Percentiles rank a stretch among this genome's conserved stretches.
Evolutionary conservation across 1,284 basidiomycete genomes (phyloP).

Genomic region (Leccinum pseudoinsigne): DNA sequence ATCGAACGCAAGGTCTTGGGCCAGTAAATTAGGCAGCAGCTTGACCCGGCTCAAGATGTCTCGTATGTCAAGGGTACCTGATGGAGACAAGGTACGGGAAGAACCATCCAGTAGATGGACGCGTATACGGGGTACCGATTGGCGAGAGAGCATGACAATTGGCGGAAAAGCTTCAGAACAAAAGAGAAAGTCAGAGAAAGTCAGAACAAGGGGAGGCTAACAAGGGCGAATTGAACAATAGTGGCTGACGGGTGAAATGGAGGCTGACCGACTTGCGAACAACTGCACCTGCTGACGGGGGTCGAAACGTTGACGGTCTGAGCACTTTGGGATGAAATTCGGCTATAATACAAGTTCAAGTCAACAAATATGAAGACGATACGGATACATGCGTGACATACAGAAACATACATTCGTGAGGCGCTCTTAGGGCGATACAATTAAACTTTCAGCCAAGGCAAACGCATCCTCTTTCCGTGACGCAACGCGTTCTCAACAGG

Average conservation of each 20-base stretch:
- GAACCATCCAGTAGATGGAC: conserved; percentile 19
- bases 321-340: neutral
- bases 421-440: conserved; percentile 12
- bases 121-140: conserved; percentile 27
- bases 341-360: conserved; percentile 14
- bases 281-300: neutral
- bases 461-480: conserved; percentile 32
- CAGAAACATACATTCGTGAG: conserved; percentile 12
- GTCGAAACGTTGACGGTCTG: neutral
- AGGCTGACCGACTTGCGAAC: conserved; percentile 24
- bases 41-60: conserved; percentile 22
- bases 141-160: conserved; percentile 19
- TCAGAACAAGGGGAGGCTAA: conserved; percentile 10
- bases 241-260: conserved; percentile 26
- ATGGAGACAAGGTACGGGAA: conserved; percentile 20
- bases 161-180: conserved; percentile 5
- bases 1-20: conserved; percentile 15
- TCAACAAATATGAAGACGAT: conserved; percentile 11
- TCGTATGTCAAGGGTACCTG: conserved; percentile 31
- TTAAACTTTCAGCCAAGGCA: conserved; percentile 35
- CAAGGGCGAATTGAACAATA: neutral
- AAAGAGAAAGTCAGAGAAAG: conserved; percentile 2
- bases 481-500: conserved; percentile 26
- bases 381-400: conserved; percentile 30
- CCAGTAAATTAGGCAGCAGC: conserved; percentile 23